Evolutionary conservation across 192 early-diverging fungal genomes (phyloP).

Genomic region (Geosiphon pyriformis): DNA sequence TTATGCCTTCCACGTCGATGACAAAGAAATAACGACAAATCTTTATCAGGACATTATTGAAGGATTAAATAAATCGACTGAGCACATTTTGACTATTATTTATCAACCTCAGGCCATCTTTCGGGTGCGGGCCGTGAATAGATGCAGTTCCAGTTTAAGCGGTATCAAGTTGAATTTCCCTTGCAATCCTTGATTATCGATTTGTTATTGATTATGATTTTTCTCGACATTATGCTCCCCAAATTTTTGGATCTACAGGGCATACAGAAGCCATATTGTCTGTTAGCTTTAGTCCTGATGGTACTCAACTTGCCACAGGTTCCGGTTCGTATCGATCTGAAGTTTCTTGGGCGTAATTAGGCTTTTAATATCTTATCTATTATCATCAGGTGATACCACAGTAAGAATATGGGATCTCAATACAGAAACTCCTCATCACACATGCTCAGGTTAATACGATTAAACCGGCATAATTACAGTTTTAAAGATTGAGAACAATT

Average conservation of each 20-base stretch:
- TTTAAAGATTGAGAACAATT: background rate
- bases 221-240: too few species aligned
- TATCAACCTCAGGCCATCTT: slow-evolving; percentile 97
- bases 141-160: slow-evolving; percentile 84
- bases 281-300: slow-evolving; percentile 87
- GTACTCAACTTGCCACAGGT: slow-evolving; percentile 86
- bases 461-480: background rate
- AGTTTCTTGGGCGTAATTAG: background rate
- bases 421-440: slow-evolving; percentile 89
- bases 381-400: slow-evolving; percentile 71
- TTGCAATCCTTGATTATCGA: too few species aligned
- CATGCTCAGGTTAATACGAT: slow-evolving; percentile 56
- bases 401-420: slow-evolving; percentile 96
- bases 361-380: background rate
- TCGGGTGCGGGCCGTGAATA: slow-evolving; percentile 84
- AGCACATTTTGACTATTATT: slow-evolving; percentile 84
- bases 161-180: slow-evolving; percentile 43
- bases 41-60: slow-evolving; percentile 78
- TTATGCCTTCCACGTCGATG: slow-evolving; percentile 89
- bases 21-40: slow-evolving; percentile 70
- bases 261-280: slow-evolving; percentile 94
- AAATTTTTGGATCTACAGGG: slow-evolving; percentile 47
- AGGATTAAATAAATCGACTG: slow-evolving; percentile 70
- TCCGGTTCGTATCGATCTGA: slow-evolving; percentile 45
- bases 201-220: background rate